Conservation (phyloP, 2,329 filamentous ascomycete genomes). For the Stagonosporopsis rhizophila region DNA sequence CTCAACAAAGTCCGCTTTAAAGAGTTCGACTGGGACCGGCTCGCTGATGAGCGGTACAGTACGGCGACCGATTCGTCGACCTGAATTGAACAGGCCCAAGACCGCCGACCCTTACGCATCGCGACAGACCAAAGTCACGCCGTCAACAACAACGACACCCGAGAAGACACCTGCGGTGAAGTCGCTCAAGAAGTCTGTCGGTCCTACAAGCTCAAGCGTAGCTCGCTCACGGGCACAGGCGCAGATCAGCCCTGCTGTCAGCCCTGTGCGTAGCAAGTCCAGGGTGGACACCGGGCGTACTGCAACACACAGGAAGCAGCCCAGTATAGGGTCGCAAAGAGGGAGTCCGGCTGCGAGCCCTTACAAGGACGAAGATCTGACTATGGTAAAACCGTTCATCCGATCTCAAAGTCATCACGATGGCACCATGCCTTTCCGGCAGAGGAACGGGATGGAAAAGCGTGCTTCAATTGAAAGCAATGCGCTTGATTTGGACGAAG, state of each 20-base stretch:
- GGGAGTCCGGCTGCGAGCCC: conserved; percentile 45
- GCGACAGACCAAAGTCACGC: conserved; percentile 52
- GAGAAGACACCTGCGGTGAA: conserved; percentile 52
- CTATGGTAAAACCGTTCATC: conserved; percentile 56
- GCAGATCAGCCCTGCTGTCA: conserved; percentile 45
- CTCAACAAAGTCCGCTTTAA: conserved; percentile 42
- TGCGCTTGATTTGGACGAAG: conserved; percentile 48
- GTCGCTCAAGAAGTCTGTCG: conserved; percentile 47
- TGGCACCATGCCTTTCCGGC: conserved; percentile 41
- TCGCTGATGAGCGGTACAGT: conserved; percentile 67
- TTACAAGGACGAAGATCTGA: conserved; percentile 56
- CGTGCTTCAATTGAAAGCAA: conserved; percentile 51
- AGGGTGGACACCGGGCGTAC: conserved; percentile 34
- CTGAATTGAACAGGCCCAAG: conserved; percentile 58
- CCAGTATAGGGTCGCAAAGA: conserved; percentile 37
- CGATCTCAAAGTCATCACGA: conserved; percentile 44
- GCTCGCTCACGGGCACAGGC: conserved; percentile 42
- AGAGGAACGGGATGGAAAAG: conserved; percentile 50
- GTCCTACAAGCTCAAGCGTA: conserved; percentile 34
- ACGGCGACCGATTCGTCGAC: conserved; percentile 56
- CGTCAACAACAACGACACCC: conserved; percentile 57
- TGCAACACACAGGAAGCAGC: conserved; percentile 39
- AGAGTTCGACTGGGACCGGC: conserved; percentile 45
- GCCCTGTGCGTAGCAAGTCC: conserved; percentile 48
- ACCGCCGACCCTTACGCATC: conserved; percentile 62